phyloP scores from a whole-genome alignment of 2,329 filamentous ascomycete genomes.

The Apiospora malaysiana region DNA sequence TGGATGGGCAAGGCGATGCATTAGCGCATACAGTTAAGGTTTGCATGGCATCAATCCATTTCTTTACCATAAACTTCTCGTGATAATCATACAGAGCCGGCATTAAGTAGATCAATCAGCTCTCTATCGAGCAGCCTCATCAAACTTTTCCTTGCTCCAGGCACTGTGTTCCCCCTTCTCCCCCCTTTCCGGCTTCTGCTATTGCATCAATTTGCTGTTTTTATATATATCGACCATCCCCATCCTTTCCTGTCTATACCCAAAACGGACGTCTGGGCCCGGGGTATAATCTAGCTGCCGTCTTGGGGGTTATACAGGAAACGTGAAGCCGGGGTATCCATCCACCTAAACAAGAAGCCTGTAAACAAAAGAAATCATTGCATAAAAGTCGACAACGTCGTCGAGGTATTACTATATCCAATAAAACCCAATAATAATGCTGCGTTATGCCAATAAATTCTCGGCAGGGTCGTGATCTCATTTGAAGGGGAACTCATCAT shows the following conservation, averaged over 20 bases:
- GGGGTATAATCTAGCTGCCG: constrained; percentile 9
- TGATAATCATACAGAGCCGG: constrained; percentile 14
- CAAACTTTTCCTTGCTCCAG: background rate
- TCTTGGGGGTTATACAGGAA: constrained; percentile 11
- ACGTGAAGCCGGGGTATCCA: constrained; percentile 14
- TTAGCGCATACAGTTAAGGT: constrained; percentile 3
- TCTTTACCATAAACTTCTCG: constrained; percentile 3
- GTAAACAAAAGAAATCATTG: constrained; percentile 17
- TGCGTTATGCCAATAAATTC: constrained; percentile 4
- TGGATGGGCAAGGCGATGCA: background rate
- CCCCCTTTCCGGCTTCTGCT: background rate
- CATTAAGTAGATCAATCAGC: background rate
- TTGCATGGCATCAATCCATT: background rate
- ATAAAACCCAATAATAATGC: constrained; percentile 13
- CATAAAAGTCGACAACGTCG: constrained; percentile 3
- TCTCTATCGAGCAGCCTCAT: background rate
- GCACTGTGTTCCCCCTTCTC: background rate
- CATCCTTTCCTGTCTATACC: constrained; percentile 5
- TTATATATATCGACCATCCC: background rate
- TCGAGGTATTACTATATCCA: constrained; percentile 16
- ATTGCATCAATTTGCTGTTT: constrained; percentile 4
- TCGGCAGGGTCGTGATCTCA: constrained; percentile 15
- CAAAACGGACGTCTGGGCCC: background rate
- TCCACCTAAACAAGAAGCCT: constrained; percentile 16
- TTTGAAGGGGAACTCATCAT: constrained; percentile 10